phyloP scores from a whole-genome alignment of 768 basidiomycete species.

The Hypholoma fasciculare region DNA sequence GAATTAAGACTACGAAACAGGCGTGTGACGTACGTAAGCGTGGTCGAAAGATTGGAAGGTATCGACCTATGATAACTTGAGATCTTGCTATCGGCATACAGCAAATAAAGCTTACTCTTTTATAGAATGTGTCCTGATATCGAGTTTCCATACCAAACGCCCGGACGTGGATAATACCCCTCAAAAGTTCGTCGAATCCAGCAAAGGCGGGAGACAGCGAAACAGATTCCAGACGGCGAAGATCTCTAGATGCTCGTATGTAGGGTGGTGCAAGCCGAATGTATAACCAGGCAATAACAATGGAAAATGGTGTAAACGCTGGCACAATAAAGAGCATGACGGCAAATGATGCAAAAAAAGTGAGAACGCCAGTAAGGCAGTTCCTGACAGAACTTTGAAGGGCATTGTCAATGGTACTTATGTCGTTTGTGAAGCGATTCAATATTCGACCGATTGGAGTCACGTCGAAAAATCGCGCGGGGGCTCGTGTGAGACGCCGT shows the following conservation, averaged over 20 bases:
- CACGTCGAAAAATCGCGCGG: slow-evolving; percentile 69
- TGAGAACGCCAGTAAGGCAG: slow-evolving; percentile 57
- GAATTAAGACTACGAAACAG: not conserved
- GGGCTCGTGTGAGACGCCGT: slow-evolving; percentile 56
- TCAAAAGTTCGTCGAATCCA: slow-evolving; percentile 69
- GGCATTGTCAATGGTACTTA: slow-evolving; percentile 70
- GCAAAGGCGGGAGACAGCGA: slow-evolving; percentile 73
- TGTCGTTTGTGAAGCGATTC: slow-evolving; percentile 78
- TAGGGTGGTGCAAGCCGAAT: slow-evolving; percentile 61
- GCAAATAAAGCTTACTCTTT: slow-evolving; percentile 35
- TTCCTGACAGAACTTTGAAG: slow-evolving; percentile 55
- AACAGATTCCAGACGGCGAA: slow-evolving; percentile 65
- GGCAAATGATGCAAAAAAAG: slow-evolving; percentile 61
- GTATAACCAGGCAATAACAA: slow-evolving; percentile 71
- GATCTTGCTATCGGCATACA: not conserved
- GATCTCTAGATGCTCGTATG: slow-evolving; percentile 62
- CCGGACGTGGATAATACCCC: slow-evolving; percentile 66
- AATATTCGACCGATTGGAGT: slow-evolving; percentile 78
- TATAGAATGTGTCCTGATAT: slow-evolving; percentile 66
- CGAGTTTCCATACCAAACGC: slow-evolving; percentile 72
- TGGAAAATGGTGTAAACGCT: slow-evolving; percentile 61
- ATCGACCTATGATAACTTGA: slow-evolving; percentile 39
- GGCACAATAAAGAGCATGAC: slow-evolving; percentile 68
- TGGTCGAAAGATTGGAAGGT: slow-evolving; percentile 75
- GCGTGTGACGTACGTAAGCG: slow-evolving; percentile 51